These are phyloP conservation scores for Sphagnurus paluster DNA, from an alignment of 1,284 basidiomycete genomes.

Conservation along the genomic window DNA sequence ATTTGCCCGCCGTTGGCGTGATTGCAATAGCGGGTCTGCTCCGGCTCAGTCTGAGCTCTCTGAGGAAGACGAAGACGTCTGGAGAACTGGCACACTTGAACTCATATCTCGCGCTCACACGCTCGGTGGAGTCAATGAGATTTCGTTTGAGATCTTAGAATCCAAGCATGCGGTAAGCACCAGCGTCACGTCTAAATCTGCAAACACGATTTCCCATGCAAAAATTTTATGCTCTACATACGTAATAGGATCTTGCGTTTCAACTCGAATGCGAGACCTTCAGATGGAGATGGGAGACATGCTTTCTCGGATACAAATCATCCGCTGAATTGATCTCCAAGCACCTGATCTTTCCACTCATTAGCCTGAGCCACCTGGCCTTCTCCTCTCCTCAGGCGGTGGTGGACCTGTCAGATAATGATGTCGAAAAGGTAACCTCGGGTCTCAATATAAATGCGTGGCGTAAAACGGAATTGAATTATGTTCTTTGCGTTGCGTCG, in stretches of 20 bases:
- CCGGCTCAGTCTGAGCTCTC: slow-evolving; percentile 27
- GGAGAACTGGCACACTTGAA: slow-evolving; percentile 54
- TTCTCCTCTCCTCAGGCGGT: slow-evolving; percentile 61
- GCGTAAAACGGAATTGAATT: slow-evolving; percentile 9
- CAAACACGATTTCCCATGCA: background rate
- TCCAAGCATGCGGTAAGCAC: slow-evolving; percentile 64
- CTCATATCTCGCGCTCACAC: slow-evolving; percentile 57
- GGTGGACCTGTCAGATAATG: slow-evolving; percentile 49
- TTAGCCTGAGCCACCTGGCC: slow-evolving; percentile 65
- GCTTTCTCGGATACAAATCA: slow-evolving; percentile 56
- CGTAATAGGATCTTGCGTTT: slow-evolving; percentile 61
- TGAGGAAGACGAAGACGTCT: slow-evolving; percentile 56
- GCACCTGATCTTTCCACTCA: slow-evolving; percentile 73
- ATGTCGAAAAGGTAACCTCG: slow-evolving; percentile 62
- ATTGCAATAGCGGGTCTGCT: slow-evolving; percentile 43
- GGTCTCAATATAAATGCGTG: background rate
- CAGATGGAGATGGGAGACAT: slow-evolving; percentile 78
- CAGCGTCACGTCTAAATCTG: slow-evolving; percentile 7
- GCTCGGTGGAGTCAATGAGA: slow-evolving; percentile 52
- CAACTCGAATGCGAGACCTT: slow-evolving; percentile 57
- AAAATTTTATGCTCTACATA: background rate
- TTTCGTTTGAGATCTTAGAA: slow-evolving; percentile 57
- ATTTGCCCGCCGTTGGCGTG: slow-evolving; percentile 66
- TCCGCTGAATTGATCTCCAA: slow-evolving; percentile 72
- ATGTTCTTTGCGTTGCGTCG: slow-evolving; percentile 11